phyloP scores from a whole-genome alignment of 1,139 yeast genomes.

The Yamadazyma blattariae region DNA sequence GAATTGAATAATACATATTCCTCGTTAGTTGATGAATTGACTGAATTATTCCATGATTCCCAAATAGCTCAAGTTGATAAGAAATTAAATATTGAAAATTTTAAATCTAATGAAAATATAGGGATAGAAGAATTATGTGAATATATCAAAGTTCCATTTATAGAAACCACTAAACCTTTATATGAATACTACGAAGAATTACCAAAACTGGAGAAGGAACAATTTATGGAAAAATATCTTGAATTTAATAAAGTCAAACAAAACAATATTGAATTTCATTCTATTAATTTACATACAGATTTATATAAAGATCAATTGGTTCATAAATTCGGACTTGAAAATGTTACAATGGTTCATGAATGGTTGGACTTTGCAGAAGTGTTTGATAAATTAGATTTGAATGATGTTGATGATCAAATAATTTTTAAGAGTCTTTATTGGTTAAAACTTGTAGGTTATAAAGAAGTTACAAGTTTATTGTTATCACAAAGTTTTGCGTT shows the following conservation, averaged over 20 bases:
- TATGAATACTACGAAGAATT: conserved; percentile 13
- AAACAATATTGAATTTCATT: conserved; percentile 8
- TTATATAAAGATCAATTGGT: conserved; percentile 1
- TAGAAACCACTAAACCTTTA: conserved; percentile 5
- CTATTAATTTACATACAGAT: conserved; percentile 3
- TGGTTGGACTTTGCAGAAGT: conserved; percentile 9
- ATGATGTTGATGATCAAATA: conserved; percentile 12
- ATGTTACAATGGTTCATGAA: conserved; percentile 3
- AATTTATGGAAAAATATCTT: conserved; percentile 25
- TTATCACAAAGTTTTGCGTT: conserved; percentile 20
- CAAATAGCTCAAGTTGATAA: too few relatives aligned
- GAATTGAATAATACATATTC: conserved; percentile 1
- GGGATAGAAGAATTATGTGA: conserved; percentile 7
- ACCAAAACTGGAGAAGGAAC: conserved; percentile 2
- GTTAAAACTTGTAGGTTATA: conserved; percentile 18
- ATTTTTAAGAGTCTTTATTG: conserved; percentile 16
- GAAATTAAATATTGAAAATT: neutral
- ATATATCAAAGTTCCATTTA: conserved; percentile 8
- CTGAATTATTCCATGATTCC: too few relatives aligned
- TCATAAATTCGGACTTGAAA: neutral
- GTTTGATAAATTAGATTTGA: conserved; percentile 2
- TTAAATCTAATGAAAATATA: conserved; percentile 6
- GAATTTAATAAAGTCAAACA: conserved; percentile 21
- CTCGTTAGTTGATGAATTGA: neutral
- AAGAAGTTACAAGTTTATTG: conserved; percentile 19